These are phyloP conservation scores for Cyclocybe aegerita DNA, from an alignment of 768 basidiomycete genomes.

Conservation along the genomic window DNA sequence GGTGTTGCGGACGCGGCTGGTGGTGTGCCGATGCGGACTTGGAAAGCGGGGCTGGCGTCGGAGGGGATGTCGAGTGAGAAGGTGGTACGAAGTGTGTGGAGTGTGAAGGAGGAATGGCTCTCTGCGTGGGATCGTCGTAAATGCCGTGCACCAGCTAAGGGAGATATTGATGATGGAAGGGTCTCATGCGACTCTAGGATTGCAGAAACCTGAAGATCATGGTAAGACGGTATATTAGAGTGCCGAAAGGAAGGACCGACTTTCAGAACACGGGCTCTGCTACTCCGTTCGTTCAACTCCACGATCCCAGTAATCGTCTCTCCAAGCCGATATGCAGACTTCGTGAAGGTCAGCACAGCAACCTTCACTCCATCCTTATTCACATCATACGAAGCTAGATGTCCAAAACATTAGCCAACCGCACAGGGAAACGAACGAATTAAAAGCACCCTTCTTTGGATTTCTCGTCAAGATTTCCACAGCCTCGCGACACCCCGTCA, in stretches of 20 bases:
- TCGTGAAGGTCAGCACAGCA: constrained; percentile 88
- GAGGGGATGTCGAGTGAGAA: constrained; percentile 92
- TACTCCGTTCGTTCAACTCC: constrained; percentile 74
- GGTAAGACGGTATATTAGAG: background rate
- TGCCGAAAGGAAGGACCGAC: constrained; percentile 37
- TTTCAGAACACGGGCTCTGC: constrained; percentile 78
- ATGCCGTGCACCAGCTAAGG: constrained; percentile 46
- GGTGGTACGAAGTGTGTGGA: constrained; percentile 71
- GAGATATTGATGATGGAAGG: constrained; percentile 61
- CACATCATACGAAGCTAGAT: constrained; percentile 88
- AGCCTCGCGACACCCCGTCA: constrained; percentile 73
- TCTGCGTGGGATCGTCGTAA: constrained; percentile 82
- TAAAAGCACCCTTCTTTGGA: constrained; percentile 75
- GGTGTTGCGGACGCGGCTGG: constrained; percentile 10
- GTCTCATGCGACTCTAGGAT: constrained; percentile 88
- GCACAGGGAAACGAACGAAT: background rate
- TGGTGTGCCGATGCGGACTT: constrained; percentile 49
- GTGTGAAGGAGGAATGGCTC: constrained; percentile 74
- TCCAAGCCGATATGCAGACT: constrained; percentile 87
- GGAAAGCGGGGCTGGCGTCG: constrained; percentile 87
- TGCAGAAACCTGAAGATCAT: constrained; percentile 67
- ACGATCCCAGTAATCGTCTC: constrained; percentile 91
- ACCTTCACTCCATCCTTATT: constrained; percentile 90
- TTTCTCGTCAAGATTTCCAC: constrained; percentile 91
- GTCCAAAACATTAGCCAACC: constrained; percentile 1